Evolutionary conservation across 2,329 filamentous ascomycete species (phyloP), one percentile per base, ranked within the genome.

Genomic region (Scleromitrula shiraiana): DNA sequence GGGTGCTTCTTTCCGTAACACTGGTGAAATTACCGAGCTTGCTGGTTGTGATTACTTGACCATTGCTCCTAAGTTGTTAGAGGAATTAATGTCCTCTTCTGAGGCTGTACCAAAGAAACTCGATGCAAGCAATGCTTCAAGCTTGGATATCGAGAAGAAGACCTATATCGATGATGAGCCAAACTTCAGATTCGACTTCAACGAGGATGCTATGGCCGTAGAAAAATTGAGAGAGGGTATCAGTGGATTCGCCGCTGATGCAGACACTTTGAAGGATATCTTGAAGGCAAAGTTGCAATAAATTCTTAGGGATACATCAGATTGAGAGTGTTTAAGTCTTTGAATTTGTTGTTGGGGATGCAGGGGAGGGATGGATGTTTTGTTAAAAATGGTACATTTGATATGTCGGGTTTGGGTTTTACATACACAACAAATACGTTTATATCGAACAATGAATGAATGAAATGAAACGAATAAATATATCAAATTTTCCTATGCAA

Each of bases 161-260:
- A 75, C 74, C 50, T 98, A 95, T 80, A 84, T 98, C 71, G 80
- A 84, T 67, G 76, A 93, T 71, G 93, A 98, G 80, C 64, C 89
- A 46, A 65, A 72, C 41, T 98, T 97, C 90, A 89, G 93, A 70
- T 98, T 96, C 77, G 86, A 90, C 73, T 95, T 98, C 83, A 98
- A 98, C 80, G 93, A 98, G 80, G 89, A 98, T 66, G 85, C 91
- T 70, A 98, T 98, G 93, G 93, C 88, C 56, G 88, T 95, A 59
- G 90, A 97, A 84, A 98, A 98, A 85, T 83, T 98, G 62, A 87
- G 90, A 54, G 93, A 98, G 75, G 93, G 93, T 73, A 98, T 98
- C 78, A 94, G 88, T 78, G 96, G 96, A 77, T 98, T 98, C 66
- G 91, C 93, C 51, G 93, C 93, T 61, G 93, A 98, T 66, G 90